phyloP scores from a whole-genome alignment of 257 asterid genomes.

The Primulina eburnea region DNA sequence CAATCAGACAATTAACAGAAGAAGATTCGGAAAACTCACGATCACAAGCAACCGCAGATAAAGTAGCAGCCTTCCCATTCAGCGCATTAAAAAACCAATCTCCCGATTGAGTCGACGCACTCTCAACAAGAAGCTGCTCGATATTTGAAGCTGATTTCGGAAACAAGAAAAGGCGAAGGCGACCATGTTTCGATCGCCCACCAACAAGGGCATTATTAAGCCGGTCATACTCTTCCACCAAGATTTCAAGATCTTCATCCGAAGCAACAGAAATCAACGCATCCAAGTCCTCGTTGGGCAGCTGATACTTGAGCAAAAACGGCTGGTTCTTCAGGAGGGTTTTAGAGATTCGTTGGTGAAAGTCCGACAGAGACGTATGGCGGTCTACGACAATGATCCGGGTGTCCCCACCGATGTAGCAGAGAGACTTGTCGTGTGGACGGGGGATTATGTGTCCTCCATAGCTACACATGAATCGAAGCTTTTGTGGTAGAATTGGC shows the following conservation, averaged over 20 bases:
- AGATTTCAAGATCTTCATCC: constrained; percentile 86
- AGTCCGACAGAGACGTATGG: constrained; percentile 52
- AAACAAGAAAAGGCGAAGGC: constrained; percentile 61
- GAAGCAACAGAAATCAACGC: constrained; percentile 75
- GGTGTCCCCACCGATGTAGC: constrained; percentile 90
- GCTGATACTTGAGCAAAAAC: constrained; percentile 72
- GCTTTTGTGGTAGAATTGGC: constrained; percentile 43
- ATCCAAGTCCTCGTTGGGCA: constrained; percentile 87
- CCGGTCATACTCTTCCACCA: constrained; percentile 93
- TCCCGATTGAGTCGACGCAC: constrained; percentile 60
- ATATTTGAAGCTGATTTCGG: constrained; percentile 36
- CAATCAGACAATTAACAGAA: constrained; percentile 68
- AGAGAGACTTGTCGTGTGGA: constrained; percentile 82
- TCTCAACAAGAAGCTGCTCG: constrained; percentile 46
- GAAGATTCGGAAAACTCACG: constrained; percentile 65
- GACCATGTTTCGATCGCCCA: constrained; percentile 35
- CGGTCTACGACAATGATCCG: constrained; percentile 85
- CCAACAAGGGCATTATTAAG: constrained; percentile 23
- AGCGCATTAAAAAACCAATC: constrained; percentile 88
- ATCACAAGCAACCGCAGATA: constrained; percentile 42
- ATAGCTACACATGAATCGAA: constrained; percentile 94
- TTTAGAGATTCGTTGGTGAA: constrained; percentile 67
- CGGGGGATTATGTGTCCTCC: constrained; percentile 96
- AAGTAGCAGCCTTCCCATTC: constrained; percentile 50
- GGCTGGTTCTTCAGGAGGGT: constrained; percentile 52